Base-by-base conservation (phyloP, 1,284 basidiomycete genomes). In the Boletellus deceptivus region DNA sequence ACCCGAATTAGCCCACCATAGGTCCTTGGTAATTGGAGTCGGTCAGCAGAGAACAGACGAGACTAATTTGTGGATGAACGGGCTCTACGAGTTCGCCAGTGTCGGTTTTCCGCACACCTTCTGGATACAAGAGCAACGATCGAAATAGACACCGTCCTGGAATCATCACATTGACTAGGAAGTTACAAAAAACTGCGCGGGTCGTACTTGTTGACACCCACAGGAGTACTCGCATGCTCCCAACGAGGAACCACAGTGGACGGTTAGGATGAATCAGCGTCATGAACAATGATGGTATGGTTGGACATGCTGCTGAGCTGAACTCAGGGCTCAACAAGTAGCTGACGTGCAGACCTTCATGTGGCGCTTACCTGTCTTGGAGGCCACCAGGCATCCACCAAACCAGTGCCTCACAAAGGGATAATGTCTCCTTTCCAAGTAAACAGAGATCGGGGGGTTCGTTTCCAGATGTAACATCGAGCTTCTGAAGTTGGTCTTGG, bases 201-300 rank as follows among this genome's bases (percentile, higher is more conserved):
- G 70, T 31, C 82, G 47, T 62, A 86, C 85, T 75, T 42, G 77
- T 77, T 24, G 82, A 79, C 40, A 87, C 63, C 50, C 83, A 65
- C 3, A 76, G 62, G n/a, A 89, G 63, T 13, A 82, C 57, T 7
- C 76, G 74, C 24, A 73, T 67, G 29, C 73, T 71, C 20, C 71
- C 69, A 40, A 70, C 62, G 5, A 86, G 65, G 22, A 86, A 64
- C 71, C 75, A 76, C 2, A 61, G 58, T 2, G 83, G 77, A 48
- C 83, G 83, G 24, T 68, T 64, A 5, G 70, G 58, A 50, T 79
- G 69, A 14, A 87, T 64, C 20, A 89, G 64, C n/a, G 64, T 70
- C 45, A 73, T 61, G 46, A 84, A 56, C 37, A 79, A 67, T 27
- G 73, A 68, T 16, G 70, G 64, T 43, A 73, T 68, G 13, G 62